Evolutionary conservation across 371 early-diverging fungal species (phyloP), one percentile per base, ranked within the genome.

Genomic region (Basidiobolus heterosporus): DNA sequence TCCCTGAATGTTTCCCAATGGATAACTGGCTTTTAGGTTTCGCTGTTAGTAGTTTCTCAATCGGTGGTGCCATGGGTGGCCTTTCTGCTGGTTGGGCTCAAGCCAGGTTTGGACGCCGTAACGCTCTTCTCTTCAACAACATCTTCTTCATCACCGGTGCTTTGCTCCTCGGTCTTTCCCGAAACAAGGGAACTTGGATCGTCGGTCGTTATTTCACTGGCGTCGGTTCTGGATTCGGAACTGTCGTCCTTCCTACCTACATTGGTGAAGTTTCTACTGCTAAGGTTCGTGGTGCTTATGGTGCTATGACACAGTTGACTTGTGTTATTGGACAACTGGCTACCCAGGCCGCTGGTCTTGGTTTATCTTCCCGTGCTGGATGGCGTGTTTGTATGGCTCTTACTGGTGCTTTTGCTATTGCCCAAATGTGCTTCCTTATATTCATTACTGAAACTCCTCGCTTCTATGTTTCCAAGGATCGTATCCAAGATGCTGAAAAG

Each of bases 191-290:
- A 14, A 74, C 75, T 51, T 77, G 89, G 45, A 74, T 73, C 44
- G 36, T 84, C 41, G 93, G 88, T 0, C 78, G 96, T 46, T 65
- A 91, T 52, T 53, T 89, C 35, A 67, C 76, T 41, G 96, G 96
- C 44, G 56, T 85, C 43, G 91, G 78, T 4, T 70, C 80, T 37
- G 94, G 93, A n/a, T 65, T 83, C 8, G 75, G n/a, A n/a, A n/a
- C n/a, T n/a, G n/a, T n/a, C n/a, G n/a, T n/a, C n/a, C n/a, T n/a
- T n/a, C n/a, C n/a, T 79, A 46, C 79, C 19, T 93, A 91, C 51
- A 70, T 92, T 35, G 74, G 78, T 15, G 87, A 89, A 56, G 73
- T 90, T 35, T 59, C 88, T 1, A 83, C 89, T 1, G 64, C 71
- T 0, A 61, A 69, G 16, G 60, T 61, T 17, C 74, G 88, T 54